phyloP scores from a whole-genome alignment of 768 basidiomycete species.

The Cystofilobasidium ferigula region DNA sequence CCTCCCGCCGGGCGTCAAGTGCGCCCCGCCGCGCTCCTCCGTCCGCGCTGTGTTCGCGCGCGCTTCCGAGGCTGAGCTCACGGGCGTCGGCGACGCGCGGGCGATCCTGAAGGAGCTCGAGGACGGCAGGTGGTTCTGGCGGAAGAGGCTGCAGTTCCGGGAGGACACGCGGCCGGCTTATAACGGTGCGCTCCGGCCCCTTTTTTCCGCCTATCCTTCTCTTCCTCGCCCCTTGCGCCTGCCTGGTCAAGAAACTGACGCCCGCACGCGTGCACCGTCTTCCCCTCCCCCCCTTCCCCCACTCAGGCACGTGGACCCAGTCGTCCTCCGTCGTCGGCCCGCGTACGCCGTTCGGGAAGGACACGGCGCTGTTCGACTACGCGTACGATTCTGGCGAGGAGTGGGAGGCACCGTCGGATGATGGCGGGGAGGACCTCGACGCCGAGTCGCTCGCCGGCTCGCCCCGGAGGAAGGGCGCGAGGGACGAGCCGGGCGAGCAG shows the following conservation, averaged over 20 bases:
- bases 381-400: constrained; percentile 89
- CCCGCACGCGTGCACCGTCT: too few relatives aligned
- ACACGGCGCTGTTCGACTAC: constrained; percentile 70
- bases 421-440: constrained; percentile 48
- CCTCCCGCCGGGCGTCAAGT: constrained; percentile 12
- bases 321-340: constrained; percentile 67
- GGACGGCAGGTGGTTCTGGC: constrained; percentile 53
- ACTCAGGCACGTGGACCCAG: constrained; percentile 76
- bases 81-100: constrained; percentile 58
- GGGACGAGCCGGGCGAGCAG: background rate
- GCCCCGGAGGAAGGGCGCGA: background rate
- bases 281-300: too few relatives aligned
- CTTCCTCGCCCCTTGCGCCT: background rate
- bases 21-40: constrained; percentile 25
- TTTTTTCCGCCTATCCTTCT: background rate
- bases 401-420: constrained; percentile 79
- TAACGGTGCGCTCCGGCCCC: constrained; percentile 47
- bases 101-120: constrained; percentile 52
- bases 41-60: constrained; percentile 50
- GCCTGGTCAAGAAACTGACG: background rate
- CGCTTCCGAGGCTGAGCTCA: constrained; percentile 31
- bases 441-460: constrained; percentile 20
- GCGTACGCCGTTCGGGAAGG: constrained; percentile 68
- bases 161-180: constrained; percentile 85
- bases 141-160: constrained; percentile 72